phyloP scores from a whole-genome alignment of 2,329 filamentous ascomycete genomes.

The Chaetothyriales sp. region DNA sequence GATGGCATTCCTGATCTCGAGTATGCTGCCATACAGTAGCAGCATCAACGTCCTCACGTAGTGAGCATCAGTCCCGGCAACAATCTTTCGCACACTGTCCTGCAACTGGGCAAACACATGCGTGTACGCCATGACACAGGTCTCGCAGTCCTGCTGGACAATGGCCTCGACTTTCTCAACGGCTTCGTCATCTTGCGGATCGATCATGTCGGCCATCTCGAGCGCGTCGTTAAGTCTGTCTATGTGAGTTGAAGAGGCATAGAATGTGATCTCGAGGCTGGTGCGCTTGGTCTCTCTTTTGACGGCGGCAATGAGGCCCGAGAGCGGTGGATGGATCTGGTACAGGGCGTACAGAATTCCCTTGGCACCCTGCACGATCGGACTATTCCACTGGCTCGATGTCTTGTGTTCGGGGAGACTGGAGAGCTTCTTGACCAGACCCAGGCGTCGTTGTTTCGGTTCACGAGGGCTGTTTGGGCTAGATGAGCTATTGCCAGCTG shows the following conservation, averaged over 20 bases:
- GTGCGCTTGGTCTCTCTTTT: slow-evolving; percentile 31
- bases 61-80: slow-evolving; percentile 40
- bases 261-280: slow-evolving; percentile 40
- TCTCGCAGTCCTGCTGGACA: slow-evolving; percentile 33
- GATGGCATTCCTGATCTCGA: slow-evolving; percentile 46
- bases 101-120: slow-evolving; percentile 35
- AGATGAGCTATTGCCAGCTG: slow-evolving; percentile 24
- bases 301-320: slow-evolving; percentile 32
- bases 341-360: slow-evolving; percentile 41
- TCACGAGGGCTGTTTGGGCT: slow-evolving; percentile 32
- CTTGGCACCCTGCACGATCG: slow-evolving; percentile 40
- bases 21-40: slow-evolving; percentile 41
- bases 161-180: slow-evolving; percentile 25
- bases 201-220: slow-evolving; percentile 33
- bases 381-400: slow-evolving; percentile 31
- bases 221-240: slow-evolving; percentile 42
- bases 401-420: slow-evolving; percentile 42
- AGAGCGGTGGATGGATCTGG: slow-evolving; percentile 35
- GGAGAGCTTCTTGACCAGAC: slow-evolving; percentile 37
- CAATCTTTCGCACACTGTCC: slow-evolving; percentile 34
- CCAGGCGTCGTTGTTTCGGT: slow-evolving; percentile 21
- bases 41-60: slow-evolving; percentile 45
- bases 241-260: slow-evolving; percentile 41
- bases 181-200: slow-evolving; percentile 36
- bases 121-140: slow-evolving; percentile 35